Base-by-base conservation (phyloP, 2,329 filamentous ascomycete species). In the Aspergillus fischeri region DNA sequence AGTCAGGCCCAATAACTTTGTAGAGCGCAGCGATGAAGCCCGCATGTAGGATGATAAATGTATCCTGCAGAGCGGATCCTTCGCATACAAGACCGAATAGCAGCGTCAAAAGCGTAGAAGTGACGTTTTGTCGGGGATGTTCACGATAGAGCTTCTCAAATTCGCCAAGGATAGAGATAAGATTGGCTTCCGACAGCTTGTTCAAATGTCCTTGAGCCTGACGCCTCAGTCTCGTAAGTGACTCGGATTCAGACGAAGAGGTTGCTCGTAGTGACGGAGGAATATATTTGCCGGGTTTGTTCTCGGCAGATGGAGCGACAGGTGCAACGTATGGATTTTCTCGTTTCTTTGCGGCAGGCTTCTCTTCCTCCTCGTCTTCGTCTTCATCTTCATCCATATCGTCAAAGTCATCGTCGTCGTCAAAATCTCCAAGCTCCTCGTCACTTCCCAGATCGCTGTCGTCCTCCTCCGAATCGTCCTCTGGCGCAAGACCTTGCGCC, bases 251-350 rank as follows among this genome's bases (percentile, higher is more conserved):
- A 0, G 85, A 84, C 1, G 82, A 80, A 2, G 83, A 75, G 35
- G 82, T 77, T 63, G 83, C 86, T 49, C 92, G 85, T 53, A 94
- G 77, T 1, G 92, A 96, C 2, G 93, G 94, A 1, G 94, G 93
- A 3, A 97, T 82, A 66, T 99, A 99, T 82, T 95, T 73, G 17
- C 67, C 96, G 5, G 80, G 60, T 24, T 78, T 20, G 78, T 70
- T 44, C 77, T 72, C 17, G 70, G 75, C 73, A 1, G 77, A 72
- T 4, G 72, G 68, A 27, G 75, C 52, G 8, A 80, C 75, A 8
- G 93, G 93, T 3, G 93, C 89, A 52, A 93, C 80, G 65, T 96
- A 97, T 4, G 93, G 93, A 64, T 97, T 97, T 72, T 97, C 93
- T 59, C 86, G 73, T 59, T 78, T 80, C 60, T 78, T 80, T 47